Conservation (phyloP, 495 filamentous ascomycete species). For the Penicillium egyptiacum region DNA sequence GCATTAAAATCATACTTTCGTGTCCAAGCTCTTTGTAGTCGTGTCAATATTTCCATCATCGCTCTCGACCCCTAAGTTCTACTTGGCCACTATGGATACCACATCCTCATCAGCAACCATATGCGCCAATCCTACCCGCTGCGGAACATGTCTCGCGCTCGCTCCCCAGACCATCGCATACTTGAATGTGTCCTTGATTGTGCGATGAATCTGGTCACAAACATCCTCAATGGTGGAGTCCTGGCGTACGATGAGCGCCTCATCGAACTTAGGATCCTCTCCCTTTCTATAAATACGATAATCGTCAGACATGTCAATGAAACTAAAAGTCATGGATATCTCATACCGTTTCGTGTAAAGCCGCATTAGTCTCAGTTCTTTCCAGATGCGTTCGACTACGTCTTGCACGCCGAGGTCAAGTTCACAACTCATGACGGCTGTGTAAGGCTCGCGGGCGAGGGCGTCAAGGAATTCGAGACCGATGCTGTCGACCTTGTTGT, state of each 20-base stretch:
- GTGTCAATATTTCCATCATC: constrained; percentile 13
- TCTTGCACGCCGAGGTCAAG: constrained; percentile 95
- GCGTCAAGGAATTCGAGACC: constrained; percentile 90
- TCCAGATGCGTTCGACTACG: constrained; percentile 93
- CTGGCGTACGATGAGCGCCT: constrained; percentile 89
- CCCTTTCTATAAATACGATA: constrained; percentile 61
- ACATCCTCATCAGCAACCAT: constrained; percentile 93
- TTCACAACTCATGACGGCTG: constrained; percentile 97
- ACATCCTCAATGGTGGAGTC: constrained; percentile 94
- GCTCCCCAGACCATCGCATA: constrained; percentile 98
- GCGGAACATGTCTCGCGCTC: constrained; percentile 90
- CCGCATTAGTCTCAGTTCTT: constrained; percentile 85
- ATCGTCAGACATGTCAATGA: constrained; percentile 8
- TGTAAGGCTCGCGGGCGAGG: constrained; percentile 88
- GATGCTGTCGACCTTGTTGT: constrained; percentile 99
- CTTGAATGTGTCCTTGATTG: constrained; percentile 97
- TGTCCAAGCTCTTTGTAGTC: constrained; percentile 12
- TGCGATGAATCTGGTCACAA: constrained; percentile 92
- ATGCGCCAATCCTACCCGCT: constrained; percentile 88
- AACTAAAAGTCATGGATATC: neutral
- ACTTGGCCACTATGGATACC: constrained; percentile 77
- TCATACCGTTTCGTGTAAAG: constrained; percentile 89
- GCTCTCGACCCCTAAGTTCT: constrained; percentile 15
- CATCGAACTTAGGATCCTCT: constrained; percentile 82
- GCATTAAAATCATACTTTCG: constrained; percentile 8